phyloP scores from a whole-genome alignment of 352 stramenopile genomes.

The Phytophthora meadii region DNA sequence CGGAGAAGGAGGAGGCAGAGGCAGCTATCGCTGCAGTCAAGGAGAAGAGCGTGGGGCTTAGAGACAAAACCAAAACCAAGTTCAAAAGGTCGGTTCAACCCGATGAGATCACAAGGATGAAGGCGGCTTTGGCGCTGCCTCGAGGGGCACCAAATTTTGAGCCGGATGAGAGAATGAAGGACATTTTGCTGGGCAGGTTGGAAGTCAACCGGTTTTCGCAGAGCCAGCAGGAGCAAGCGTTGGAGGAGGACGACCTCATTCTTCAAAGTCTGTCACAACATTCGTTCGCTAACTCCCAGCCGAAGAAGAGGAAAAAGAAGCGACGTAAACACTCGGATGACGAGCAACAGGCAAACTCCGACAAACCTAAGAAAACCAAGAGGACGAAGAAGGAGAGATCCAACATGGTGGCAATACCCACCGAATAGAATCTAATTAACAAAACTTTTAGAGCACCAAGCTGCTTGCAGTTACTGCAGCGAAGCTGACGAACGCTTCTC shows the following conservation, averaged over 20 bases:
- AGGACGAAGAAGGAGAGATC: constrained; percentile 12
- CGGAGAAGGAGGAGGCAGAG: constrained; percentile 43
- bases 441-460: constrained; percentile 6
- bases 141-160: constrained; percentile 40
- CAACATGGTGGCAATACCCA: constrained; percentile 17
- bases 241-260: constrained; percentile 76
- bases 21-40: constrained; percentile 48
- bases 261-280: constrained; percentile 82
- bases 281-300: constrained; percentile 43
- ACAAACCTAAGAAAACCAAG: constrained; percentile 19
- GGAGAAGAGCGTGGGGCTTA: constrained; percentile 20
- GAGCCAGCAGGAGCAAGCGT: constrained; percentile 35
- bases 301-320: constrained; percentile 44
- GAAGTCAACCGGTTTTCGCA: constrained; percentile 57
- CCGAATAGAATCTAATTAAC: constrained; percentile 29
- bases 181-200: constrained; percentile 63
- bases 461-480: constrained; percentile 24
- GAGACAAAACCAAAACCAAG: constrained; percentile 19
- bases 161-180: constrained; percentile 45
- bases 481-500: constrained; percentile 44
- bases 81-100: constrained; percentile 17
- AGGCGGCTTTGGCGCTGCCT: constrained; percentile 48
- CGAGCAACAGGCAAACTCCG: background rate
- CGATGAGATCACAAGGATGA: constrained; percentile 43
- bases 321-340: constrained; percentile 18